phyloP scores from a whole-genome alignment of 768 basidiomycete genomes.

The Paxillus ammoniavirescens region DNA sequence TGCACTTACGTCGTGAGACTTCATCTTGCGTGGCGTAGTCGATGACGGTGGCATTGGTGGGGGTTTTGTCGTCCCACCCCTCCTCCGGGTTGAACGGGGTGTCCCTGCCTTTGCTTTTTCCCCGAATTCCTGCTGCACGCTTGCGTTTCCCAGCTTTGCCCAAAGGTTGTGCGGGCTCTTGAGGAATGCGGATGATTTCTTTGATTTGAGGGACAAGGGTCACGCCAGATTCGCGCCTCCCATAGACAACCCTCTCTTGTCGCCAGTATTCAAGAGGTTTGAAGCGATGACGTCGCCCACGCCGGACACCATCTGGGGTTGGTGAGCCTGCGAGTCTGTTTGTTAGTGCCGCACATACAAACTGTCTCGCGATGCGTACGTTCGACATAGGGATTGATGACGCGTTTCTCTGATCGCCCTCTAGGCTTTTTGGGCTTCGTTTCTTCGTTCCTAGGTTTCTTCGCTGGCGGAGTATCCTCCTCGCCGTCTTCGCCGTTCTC shows the following conservation, averaged over 20 bases:
- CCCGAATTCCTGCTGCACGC: constrained; percentile 28
- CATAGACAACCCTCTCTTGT: constrained; percentile 86
- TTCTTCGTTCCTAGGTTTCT: constrained; percentile 28
- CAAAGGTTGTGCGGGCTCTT: constrained; percentile 49
- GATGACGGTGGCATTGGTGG: constrained; percentile 60
- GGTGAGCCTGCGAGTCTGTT: constrained; percentile 22
- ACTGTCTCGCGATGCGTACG: constrained; percentile 15
- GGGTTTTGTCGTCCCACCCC: constrained; percentile 86
- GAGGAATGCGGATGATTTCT: constrained; percentile 57
- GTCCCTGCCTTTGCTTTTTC: constrained; percentile 35
- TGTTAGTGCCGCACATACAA: not conserved
- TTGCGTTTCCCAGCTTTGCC: constrained; percentile 38
- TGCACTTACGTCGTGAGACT: constrained; percentile 65
- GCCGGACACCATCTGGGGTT: constrained; percentile 53
- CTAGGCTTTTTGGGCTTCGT: constrained; percentile 29
- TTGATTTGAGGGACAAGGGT: constrained; percentile 65
- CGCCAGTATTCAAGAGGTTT: constrained; percentile 90
- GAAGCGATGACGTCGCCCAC: constrained; percentile 66
- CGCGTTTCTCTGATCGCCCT: constrained; percentile 17
- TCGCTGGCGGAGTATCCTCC: constrained; percentile 26
- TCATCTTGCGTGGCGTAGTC: constrained; percentile 64
- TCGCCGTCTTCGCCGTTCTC: constrained; percentile 55
- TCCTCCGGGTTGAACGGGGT: constrained; percentile 53
- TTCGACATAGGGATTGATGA: constrained; percentile 15
- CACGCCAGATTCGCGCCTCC: constrained; percentile 50